phyloP scores from a whole-genome alignment of 1,284 basidiomycete genomes.

The Sparassis latifolia region DNA sequence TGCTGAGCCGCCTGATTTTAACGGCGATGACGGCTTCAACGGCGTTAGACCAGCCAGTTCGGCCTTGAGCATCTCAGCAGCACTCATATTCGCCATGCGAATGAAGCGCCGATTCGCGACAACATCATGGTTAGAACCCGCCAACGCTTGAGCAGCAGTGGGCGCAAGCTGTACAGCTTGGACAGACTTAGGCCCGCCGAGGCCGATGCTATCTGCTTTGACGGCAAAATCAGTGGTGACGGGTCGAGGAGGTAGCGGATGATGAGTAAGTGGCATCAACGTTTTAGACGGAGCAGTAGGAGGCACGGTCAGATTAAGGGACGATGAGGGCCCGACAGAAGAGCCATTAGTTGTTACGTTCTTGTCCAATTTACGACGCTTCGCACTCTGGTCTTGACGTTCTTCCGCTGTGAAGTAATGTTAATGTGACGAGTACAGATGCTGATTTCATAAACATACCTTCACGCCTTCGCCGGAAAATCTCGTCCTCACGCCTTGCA shows the following conservation, averaged over 20 bases:
- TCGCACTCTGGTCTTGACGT: conserved; percentile 84
- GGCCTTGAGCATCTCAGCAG: conserved; percentile 90
- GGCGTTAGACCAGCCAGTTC: conserved; percentile 72
- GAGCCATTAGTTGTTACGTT: conserved; percentile 44
- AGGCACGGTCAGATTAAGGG: conserved; percentile 43
- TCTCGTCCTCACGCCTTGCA: conserved; percentile 90
- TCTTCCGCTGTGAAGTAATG: conserved; percentile 64
- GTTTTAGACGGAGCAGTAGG: conserved; percentile 34
- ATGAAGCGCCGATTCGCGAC: conserved; percentile 85
- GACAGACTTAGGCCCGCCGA: conserved; percentile 52
- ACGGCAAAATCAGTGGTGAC: conserved; percentile 59
- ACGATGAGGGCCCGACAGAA: conserved; percentile 42
- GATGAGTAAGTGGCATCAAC: conserved; percentile 33
- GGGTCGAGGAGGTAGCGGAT: conserved; percentile 50
- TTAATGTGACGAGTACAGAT: not conserved
- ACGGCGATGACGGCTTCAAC: conserved; percentile 42
- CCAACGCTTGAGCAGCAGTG: conserved; percentile 59
- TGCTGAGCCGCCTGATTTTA: conserved; percentile 21
- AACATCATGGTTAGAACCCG: conserved; percentile 79
- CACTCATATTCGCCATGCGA: conserved; percentile 93
- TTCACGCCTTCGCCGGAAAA: conserved; percentile 90
- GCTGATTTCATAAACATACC: conserved; percentile 43
- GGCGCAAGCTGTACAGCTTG: conserved; percentile 51
- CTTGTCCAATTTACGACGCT: conserved; percentile 80
- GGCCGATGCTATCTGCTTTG: conserved; percentile 67